Base-by-base conservation (phyloP, 148 eudicot genomes). In the Chenopodium berlandieri region DNA sequence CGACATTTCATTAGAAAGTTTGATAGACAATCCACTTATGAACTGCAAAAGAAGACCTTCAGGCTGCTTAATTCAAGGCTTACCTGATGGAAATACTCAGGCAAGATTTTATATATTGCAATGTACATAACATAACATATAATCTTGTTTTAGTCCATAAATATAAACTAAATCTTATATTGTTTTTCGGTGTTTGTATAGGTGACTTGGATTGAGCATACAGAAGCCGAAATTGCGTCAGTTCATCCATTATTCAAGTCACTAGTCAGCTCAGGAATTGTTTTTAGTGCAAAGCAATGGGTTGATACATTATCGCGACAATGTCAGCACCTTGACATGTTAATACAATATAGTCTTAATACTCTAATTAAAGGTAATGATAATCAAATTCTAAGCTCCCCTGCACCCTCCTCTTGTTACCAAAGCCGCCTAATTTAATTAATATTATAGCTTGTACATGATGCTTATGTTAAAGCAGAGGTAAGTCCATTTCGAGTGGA, bases 151-250 rank as follows among this genome's bases (percentile, higher is more conserved):
- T 32, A 48, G 19, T 68, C 11, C 37, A 48, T 9, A 13, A 23
- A 4, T 12, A 9, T 34, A 5, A 37, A 19, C 9, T 40, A 9
- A 37, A 37, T 7, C 22, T 71, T 20, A 30, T 8, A 9, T 64
- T 31, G 27, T 48, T 48, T 4, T 75, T 58, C 6, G 10, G 23
- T 10, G 11, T 34, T 54, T 82, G 10, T 8, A 52, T 1, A 91
- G 94, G 89, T 91, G 20, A 87, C 84, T 73, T 91, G 92, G 91
- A 85, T 91, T 77, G 94, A 91, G 76, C 88, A 91, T 70, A 79
- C 83, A 27, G 87, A 85, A 75, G 84, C 80, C 16, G 82, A 83
- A 72, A n/a, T 80, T 17, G 65, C 79, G 34, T 9, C 0, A 13
- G 71, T 75, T 44, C 87, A 81, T 19, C 66, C 82, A 22, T 62